A percentile compares a stretch with the other conserved stretches of the same genome.
phyloP scores from a whole-genome alignment of 192 early-diverging fungal genomes.

The Lunasporangiospora selenospora region DNA sequence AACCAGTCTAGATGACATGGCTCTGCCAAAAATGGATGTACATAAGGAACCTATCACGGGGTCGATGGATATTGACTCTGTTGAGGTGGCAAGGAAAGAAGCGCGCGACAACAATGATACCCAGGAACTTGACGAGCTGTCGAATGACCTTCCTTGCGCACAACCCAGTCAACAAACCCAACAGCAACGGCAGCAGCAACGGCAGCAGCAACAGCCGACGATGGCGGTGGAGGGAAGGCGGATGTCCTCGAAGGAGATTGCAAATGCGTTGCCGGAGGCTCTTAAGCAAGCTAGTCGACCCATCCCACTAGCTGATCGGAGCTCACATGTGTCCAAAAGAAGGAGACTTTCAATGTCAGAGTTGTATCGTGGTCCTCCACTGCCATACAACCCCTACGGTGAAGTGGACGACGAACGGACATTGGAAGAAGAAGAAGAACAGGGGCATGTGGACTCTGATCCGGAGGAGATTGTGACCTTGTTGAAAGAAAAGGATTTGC shows the following conservation, averaged over 20 bases:
- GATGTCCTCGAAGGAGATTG: constrained; percentile 24
- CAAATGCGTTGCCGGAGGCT: constrained; percentile 21
- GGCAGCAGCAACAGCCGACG: background rate
- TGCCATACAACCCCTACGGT: constrained; percentile 36
- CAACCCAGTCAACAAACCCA: no score
- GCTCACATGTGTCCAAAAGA: constrained; percentile 31
- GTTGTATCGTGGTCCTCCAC: constrained; percentile 28
- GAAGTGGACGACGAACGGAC: constrained; percentile 46
- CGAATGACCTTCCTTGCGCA: background rate
- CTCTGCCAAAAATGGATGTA: no score
- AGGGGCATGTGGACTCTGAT: constrained; percentile 8
- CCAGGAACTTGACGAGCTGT: constrained; percentile 4
- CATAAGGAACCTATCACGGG: no score
- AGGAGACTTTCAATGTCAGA: constrained; percentile 31
- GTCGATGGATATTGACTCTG: no score
- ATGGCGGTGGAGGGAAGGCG: background rate
- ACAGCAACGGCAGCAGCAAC: no score
- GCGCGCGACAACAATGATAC: constrained; percentile 10
- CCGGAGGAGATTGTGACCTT: constrained; percentile 17
- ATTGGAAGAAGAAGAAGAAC: constrained; percentile 34
- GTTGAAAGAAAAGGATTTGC: constrained; percentile 39
- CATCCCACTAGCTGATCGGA: constrained; percentile 30
- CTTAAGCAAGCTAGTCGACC: constrained; percentile 37
- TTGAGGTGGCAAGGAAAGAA: constrained; percentile 14
- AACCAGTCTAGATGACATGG: no score